A percentile compares a stretch with the other conserved stretches of the same genome.
Conservation (phyloP, 768 basidiomycete genomes). For the Coprinopsis marcescibilis region DNA sequence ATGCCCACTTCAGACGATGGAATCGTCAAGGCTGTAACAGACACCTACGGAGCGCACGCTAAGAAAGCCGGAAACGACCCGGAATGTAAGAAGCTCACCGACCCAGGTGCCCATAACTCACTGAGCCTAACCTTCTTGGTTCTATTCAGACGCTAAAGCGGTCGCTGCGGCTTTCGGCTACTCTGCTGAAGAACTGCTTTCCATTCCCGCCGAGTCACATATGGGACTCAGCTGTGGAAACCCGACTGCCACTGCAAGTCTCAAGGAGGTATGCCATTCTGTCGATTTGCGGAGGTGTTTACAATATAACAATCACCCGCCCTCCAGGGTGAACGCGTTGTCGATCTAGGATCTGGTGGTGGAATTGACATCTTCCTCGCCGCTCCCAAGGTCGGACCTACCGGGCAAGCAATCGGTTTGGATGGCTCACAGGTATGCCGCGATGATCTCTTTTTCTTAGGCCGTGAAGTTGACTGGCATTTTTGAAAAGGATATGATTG, state of each 20-base stretch:
- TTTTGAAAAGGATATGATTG: constrained; percentile 42
- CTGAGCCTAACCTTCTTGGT: neutral
- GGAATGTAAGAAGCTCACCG: constrained; percentile 12
- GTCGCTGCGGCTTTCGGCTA: constrained; percentile 46
- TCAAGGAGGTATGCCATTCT: constrained; percentile 34
- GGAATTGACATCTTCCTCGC: constrained; percentile 54
- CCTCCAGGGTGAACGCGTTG: constrained; percentile 48
- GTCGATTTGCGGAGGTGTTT: neutral
- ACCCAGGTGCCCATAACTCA: neutral
- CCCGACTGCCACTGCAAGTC: constrained; percentile 38
- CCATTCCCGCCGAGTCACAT: constrained; percentile 38
- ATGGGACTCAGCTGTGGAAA: constrained; percentile 53
- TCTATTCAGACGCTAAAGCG: constrained; percentile 21
- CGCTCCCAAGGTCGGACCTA: constrained; percentile 41
- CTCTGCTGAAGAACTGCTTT: constrained; percentile 33
- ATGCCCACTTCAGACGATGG: constrained; percentile 2
- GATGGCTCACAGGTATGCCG: constrained; percentile 42
- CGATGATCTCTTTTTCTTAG: neutral
- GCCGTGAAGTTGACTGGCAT: neutral
- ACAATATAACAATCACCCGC: neutral
- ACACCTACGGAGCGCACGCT: constrained; percentile 30
- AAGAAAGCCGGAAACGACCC: constrained; percentile 18
- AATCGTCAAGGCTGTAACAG: constrained; percentile 22
- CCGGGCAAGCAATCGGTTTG: constrained; percentile 47
- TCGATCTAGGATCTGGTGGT: constrained; percentile 54